These are phyloP conservation scores for Piloderma croceum DNA, from an alignment of 768 basidiomycete genomes.

Conservation along the genomic window DNA sequence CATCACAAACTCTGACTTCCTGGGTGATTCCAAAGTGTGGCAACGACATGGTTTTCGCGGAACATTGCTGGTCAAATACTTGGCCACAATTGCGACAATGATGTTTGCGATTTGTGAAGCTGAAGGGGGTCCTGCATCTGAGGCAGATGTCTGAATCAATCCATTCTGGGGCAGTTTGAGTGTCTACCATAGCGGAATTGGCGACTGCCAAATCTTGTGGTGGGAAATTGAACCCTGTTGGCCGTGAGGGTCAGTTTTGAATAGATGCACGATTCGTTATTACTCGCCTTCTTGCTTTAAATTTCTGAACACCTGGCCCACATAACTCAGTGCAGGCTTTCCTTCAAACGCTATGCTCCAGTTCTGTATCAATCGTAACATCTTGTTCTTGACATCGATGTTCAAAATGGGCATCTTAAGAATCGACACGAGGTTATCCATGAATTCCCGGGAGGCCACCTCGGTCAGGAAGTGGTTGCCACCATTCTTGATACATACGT, in stretches of 20 bases:
- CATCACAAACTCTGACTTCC: constrained; percentile 90
- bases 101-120: constrained; percentile 95
- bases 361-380: constrained; percentile 79
- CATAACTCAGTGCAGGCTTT: constrained; percentile 66
- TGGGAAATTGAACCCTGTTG: constrained; percentile 75
- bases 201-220: constrained; percentile 66
- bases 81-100: constrained; percentile 98
- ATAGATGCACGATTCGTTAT: too few relatives aligned
- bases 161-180: constrained; percentile 93
- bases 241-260: not conserved
- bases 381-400: constrained; percentile 75
- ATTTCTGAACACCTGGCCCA: constrained; percentile 73
- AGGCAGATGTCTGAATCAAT: constrained; percentile 93
- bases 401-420: constrained; percentile 75
- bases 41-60: constrained; percentile 73
- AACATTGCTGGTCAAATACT: constrained; percentile 93
- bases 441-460: constrained; percentile 83
- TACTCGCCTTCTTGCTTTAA: constrained; percentile 67
- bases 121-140: constrained; percentile 84
- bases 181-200: constrained; percentile 84
- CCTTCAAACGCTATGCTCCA: constrained; percentile 91
- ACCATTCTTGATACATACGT: constrained; percentile 94
- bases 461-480: constrained; percentile 87
- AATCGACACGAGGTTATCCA: constrained; percentile 88
- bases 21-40: constrained; percentile 93